Evolutionary conservation across 1,284 basidiomycete species (phyloP).

Genomic region (Apiotrichum laibachii): DNA sequence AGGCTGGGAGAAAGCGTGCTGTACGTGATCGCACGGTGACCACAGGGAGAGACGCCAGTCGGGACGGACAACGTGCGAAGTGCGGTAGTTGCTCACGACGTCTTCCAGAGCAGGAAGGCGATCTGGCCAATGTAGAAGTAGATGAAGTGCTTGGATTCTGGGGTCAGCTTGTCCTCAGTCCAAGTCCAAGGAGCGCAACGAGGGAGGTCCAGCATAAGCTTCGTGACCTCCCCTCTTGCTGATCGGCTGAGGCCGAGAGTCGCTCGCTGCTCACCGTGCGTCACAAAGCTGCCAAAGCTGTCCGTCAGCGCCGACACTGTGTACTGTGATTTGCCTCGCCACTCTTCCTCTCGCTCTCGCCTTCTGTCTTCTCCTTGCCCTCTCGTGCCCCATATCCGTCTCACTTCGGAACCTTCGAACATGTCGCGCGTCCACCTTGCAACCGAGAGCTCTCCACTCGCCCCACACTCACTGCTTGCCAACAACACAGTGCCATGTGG

Average conservation of each 20-base stretch:
- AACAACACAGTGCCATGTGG: conserved; percentile 90
- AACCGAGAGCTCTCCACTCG: no score
- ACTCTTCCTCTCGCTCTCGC: no score
- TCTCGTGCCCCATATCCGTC: no score
- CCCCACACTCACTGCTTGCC: conserved; percentile 68
- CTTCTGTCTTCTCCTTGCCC: no score
- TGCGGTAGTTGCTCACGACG: conserved; percentile 53
- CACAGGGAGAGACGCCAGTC: no score
- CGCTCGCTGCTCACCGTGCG: conserved; percentile 69
- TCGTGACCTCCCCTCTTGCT: no score
- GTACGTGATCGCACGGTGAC: no score
- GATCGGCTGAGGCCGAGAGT: no score
- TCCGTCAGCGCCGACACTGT: conserved; percentile 5
- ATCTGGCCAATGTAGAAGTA: conserved; percentile 88
- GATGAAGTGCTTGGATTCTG: conserved; percentile 95
- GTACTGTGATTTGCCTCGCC: no score
- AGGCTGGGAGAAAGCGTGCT: no score
- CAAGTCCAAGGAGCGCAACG: conserved; percentile 15
- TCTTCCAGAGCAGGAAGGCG: conserved; percentile 93
- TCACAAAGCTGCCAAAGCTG: conserved; percentile 90
- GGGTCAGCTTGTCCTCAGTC: conserved; percentile 11
- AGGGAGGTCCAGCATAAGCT: neutral
- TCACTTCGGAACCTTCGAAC: no score
- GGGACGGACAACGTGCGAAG: neutral
- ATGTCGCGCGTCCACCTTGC: no score